Base-by-base conservation (phyloP, 371 early-diverging fungal genomes). In the Capillidium rhysosporum region DNA sequence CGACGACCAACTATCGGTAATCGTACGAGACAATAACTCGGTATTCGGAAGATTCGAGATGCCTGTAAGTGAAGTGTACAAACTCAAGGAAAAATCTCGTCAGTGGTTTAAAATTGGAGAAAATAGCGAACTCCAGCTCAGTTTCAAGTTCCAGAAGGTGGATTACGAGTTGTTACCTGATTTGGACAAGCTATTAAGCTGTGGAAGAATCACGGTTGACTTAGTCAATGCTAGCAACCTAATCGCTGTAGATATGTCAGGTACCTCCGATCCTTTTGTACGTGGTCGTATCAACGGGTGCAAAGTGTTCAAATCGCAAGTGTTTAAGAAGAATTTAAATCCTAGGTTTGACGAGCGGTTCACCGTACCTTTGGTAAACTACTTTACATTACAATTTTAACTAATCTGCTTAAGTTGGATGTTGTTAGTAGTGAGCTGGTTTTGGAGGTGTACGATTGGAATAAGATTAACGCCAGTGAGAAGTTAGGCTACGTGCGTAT, bases 271-370 rank as follows among this genome's bases (percentile, higher is more conserved):
- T 52, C 72, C 80, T 16, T 70, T 65, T 56, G 72, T 72, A 12
- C 64, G 61, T 39, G 63, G 76, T 0, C 63, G 66, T 24, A 43
- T 71, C 30, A 73, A 69, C 55, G 67, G 63, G 26, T 67, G 77
- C 40, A 63, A 65, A 0, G 21, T 78, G n/a, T 61, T 72, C 58
- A 86, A 84, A 60, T 84, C 89, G 16, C 75, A 75, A 53, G 78
- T 77, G 20, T 69, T 78, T 28, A 77, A 80, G 66, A 82, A 84
- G 61, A 78, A 79, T 3, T 56, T 78, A 2, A 63, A 71, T 24
- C 91, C 89, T 0, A 59, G 58, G 47, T 91, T 88, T 80, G 70
- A 73, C 45, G 68, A 68, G 56, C 66, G 62, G 49, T 75, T 71
- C 41, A 63, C 59, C 14, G 57, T 82, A 52, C 66, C 67, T 1